A percentile compares a stretch with the other conserved stretches of the same genome.
Conservation (phyloP, 1,284 basidiomycete species). For the Anthracocystis walkeri region DNA sequence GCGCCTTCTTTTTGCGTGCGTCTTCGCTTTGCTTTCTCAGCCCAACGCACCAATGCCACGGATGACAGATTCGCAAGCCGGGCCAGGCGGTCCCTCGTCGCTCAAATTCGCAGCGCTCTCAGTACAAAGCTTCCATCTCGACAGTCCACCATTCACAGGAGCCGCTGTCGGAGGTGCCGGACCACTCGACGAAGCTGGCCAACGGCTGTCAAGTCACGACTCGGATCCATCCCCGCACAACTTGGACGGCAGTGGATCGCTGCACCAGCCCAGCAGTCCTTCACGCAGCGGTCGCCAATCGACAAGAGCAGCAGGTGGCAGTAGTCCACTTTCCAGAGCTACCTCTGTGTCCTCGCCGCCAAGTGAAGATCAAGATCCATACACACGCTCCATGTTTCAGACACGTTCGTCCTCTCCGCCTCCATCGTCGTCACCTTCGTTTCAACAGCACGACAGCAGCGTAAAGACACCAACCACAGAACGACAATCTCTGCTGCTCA, state of each 20-base stretch:
- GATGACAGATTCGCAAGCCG: conserved; percentile 64
- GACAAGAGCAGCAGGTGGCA: conserved; percentile 17
- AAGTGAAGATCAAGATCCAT: conserved; percentile 33
- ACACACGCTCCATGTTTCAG: conserved; percentile 42
- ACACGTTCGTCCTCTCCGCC: conserved; percentile 15
- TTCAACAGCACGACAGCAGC: conserved; percentile 22
- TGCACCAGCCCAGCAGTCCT: conserved; percentile 20
- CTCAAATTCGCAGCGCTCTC: conserved; percentile 65
- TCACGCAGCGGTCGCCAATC: conserved; percentile 9
- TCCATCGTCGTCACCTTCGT: background rate
- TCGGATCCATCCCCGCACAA: conserved; percentile 23
- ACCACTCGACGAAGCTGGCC: conserved; percentile 51
- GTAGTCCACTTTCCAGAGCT: conserved; percentile 30
- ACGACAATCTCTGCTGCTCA: conserved; percentile 21
- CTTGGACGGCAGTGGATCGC: conserved; percentile 6
- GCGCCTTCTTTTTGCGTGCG: background rate
- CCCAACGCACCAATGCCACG: conserved; percentile 57
- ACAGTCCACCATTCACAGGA: conserved; percentile 68
- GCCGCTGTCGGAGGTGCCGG: conserved; percentile 58
- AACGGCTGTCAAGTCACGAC: conserved; percentile 27
- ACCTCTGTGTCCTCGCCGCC: conserved; percentile 3
- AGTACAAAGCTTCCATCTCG: conserved; percentile 67
- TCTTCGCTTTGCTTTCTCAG: conserved; percentile 7
- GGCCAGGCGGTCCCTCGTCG: conserved; percentile 57
- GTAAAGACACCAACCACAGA: conserved; percentile 32